These are phyloP conservation scores for Amanita inopinata DNA, from an alignment of 768 basidiomycete species.

Conservation along the genomic window DNA sequence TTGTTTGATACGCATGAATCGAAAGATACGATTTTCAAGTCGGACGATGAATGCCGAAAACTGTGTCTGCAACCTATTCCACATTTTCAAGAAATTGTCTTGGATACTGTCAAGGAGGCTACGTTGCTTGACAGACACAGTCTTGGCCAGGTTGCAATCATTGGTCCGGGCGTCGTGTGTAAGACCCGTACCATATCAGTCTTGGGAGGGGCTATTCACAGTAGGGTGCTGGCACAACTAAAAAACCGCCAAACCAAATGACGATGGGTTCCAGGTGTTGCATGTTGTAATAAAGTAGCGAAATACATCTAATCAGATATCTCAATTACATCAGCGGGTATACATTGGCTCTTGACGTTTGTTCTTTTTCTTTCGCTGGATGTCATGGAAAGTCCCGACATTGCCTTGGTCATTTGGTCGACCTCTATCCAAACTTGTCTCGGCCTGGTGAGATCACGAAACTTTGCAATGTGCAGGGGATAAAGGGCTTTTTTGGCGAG, in stretches of 20 bases:
- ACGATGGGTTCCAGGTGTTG: not conserved
- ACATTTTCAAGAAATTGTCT: constrained; percentile 40
- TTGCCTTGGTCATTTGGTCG: constrained; percentile 11
- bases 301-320: constrained; percentile 15
- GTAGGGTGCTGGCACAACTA: constrained; percentile 28
- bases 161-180: constrained; percentile 60
- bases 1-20: constrained; percentile 27
- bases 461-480: constrained; percentile 1
- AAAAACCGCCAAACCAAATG: constrained; percentile 6
- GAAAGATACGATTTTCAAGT: constrained; percentile 1
- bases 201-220: constrained; percentile 41
- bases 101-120: constrained; percentile 36
- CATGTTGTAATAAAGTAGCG: not conserved
- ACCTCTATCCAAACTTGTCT: not conserved
- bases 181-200: constrained; percentile 34
- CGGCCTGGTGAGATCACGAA: not conserved
- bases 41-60: constrained; percentile 20
- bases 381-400: constrained; percentile 15
- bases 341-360: not conserved
- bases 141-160: constrained; percentile 36
- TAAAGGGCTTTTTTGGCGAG: not conserved
- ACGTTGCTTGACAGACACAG: not conserved
- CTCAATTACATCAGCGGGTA: constrained; percentile 12
- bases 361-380: not conserved
- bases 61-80: constrained; percentile 46